These are phyloP conservation scores for Helminthosporium solani DNA, from an alignment of 2,329 filamentous ascomycete species.

Conservation along the genomic window DNA sequence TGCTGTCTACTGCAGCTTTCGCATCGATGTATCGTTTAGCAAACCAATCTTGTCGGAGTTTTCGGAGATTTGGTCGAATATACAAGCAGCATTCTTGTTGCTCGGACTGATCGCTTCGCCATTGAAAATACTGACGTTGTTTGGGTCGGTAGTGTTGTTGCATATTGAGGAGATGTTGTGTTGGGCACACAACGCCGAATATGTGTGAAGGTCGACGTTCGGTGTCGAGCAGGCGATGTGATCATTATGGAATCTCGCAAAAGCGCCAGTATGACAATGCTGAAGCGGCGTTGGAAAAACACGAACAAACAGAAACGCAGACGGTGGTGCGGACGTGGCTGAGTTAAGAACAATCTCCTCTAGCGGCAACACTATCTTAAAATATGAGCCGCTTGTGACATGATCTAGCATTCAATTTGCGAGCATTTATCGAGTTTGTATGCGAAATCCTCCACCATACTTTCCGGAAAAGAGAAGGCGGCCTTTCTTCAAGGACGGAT, in stretches of 20 bases:
- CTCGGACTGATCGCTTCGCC: constrained; percentile 3
- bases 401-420: no score
- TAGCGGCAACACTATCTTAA: no score
- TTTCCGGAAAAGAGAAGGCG: no score
- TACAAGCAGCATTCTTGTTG: not conserved
- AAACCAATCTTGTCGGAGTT: constrained; percentile 6
- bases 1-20: not conserved
- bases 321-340: no score
- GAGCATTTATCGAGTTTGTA: no score
- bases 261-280: not conserved
- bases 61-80: constrained; percentile 3
- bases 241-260: not conserved
- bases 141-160: constrained; percentile 7
- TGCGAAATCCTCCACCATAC: no score
- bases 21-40: constrained; percentile 3
- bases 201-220: not conserved
- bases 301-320: no score
- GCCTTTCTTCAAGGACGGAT: no score
- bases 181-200: not conserved
- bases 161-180: not conserved
- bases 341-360: no score
- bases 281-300: not conserved
- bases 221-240: not conserved
- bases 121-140: constrained; percentile 7
- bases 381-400: no score